Percentiles rank a stretch among this genome's conserved stretches.
phyloP scores from a whole-genome alignment of 1,139 yeast species.

The Blastobotrys buckinghamii region DNA sequence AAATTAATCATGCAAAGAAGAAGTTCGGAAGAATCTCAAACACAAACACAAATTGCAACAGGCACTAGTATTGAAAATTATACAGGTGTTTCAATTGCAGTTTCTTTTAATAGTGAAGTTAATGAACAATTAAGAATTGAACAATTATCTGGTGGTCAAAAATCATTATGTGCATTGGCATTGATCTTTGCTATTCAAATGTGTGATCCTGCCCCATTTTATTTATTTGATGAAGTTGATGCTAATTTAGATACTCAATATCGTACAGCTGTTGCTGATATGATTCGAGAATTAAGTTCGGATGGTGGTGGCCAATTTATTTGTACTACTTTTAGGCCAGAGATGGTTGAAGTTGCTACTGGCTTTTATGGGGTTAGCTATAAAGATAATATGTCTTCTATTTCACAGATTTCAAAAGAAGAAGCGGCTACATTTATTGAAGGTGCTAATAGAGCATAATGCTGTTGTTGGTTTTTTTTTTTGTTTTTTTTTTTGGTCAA shows the following conservation, averaged over 20 bases:
- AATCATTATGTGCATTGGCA: slow-evolving; percentile 90
- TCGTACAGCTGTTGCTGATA: slow-evolving; percentile 77
- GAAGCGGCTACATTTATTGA: slow-evolving; percentile 81
- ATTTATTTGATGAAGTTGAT: slow-evolving; percentile 91
- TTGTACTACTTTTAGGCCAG: slow-evolving; percentile 94
- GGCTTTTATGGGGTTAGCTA: slow-evolving; percentile 84
- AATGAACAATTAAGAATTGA: slow-evolving; percentile 88
- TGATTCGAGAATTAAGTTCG: slow-evolving; percentile 59
- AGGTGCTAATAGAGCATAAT: slow-evolving; percentile 27
- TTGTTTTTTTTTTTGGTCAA: background rate
- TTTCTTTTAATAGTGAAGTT: slow-evolving; percentile 80
- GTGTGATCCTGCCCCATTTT: slow-evolving; percentile 97
- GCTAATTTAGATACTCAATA: slow-evolving; percentile 93
- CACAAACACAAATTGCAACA: slow-evolving; percentile 10
- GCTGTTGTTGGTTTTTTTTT: background rate
- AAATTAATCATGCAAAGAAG: slow-evolving; percentile 58
- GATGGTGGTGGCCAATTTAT: slow-evolving; percentile 61
- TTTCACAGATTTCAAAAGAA: slow-evolving; percentile 60
- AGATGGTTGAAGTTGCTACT: slow-evolving; percentile 82
- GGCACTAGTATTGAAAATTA: slow-evolving; percentile 43
- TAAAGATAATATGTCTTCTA: slow-evolving; percentile 74
- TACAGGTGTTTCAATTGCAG: slow-evolving; percentile 79
- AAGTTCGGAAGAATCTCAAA: slow-evolving; percentile 20
- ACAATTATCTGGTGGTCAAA: slow-evolving; percentile 94
- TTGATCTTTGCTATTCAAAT: slow-evolving; percentile 87